Evolutionary conservation across 768 basidiomycete genomes (phyloP).

Genomic region (Lactarius sp.): DNA sequence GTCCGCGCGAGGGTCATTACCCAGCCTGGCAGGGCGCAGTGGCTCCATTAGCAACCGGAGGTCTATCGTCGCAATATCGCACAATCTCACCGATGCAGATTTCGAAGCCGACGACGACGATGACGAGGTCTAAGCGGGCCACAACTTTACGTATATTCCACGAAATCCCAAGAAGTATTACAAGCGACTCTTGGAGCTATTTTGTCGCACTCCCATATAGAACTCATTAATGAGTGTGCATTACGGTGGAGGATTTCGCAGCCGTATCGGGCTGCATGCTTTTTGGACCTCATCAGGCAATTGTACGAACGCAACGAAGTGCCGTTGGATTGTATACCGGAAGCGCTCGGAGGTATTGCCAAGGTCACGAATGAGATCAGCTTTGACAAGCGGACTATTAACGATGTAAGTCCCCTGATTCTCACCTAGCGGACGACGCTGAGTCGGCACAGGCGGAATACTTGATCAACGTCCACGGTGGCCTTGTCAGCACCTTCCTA

Average conservation of each 20-base stretch:
- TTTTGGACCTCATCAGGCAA: slow-evolving; percentile 79
- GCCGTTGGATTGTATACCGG: slow-evolving; percentile 91
- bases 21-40: slow-evolving; percentile 41
- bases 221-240: slow-evolving; percentile 83
- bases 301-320: slow-evolving; percentile 88
- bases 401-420: slow-evolving; percentile 60
- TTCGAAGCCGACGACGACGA: slow-evolving; percentile 45
- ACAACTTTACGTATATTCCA: slow-evolving; percentile 87
- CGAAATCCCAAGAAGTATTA: slow-evolving; percentile 84
- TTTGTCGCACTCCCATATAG: slow-evolving; percentile 70
- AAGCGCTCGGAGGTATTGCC: slow-evolving; percentile 70
- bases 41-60: slow-evolving; percentile 63
- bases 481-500: slow-evolving; percentile 82
- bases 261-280: slow-evolving; percentile 70
- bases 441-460: slow-evolving; percentile 51
- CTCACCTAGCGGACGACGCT: slow-evolving; percentile 13
- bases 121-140: slow-evolving; percentile 66
- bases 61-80: slow-evolving; percentile 39
- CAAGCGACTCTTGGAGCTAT: slow-evolving; percentile 82
- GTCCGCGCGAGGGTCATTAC: no score
- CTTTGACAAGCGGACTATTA: slow-evolving; percentile 68
- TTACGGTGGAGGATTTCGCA: slow-evolving; percentile 85
- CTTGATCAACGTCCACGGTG: slow-evolving; percentile 60
- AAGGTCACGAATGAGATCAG: slow-evolving; percentile 69
- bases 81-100: slow-evolving; percentile 33